phyloP scores from a whole-genome alignment of 306 rosid species.

The Cajanus cajan region DNA sequence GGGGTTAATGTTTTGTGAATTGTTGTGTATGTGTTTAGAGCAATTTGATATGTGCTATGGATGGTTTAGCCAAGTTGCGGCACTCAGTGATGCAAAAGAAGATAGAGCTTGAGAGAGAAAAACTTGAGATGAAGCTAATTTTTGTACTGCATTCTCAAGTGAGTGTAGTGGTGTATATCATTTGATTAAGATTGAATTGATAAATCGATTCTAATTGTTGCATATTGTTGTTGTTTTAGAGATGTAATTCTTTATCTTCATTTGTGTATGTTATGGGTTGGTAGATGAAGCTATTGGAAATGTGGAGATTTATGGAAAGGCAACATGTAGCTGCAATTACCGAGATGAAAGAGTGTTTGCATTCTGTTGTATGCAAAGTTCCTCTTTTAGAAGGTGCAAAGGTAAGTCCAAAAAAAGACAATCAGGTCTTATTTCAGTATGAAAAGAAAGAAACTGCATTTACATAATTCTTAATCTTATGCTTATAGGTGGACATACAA shows the following conservation, averaged over 20 bases:
- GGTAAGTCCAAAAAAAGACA: conserved; percentile 37
- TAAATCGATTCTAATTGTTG: neutral
- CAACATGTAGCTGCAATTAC: conserved; percentile 48
- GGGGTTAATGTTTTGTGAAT: neutral
- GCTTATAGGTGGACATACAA: conserved; percentile 46
- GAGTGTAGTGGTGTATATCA: conserved; percentile 1
- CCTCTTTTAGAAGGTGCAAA: conserved; percentile 71
- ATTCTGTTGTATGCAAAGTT: conserved; percentile 53
- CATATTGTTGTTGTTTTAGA: neutral
- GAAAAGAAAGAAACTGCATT: neutral
- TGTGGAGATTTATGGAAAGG: conserved; percentile 68
- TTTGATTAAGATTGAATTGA: neutral
- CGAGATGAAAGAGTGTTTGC: conserved; percentile 40
- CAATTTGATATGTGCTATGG: conserved; percentile 37
- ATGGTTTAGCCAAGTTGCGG: conserved; percentile 43
- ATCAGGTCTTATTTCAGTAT: neutral
- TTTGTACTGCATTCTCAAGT: conserved; percentile 65
- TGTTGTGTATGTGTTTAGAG: conserved; percentile 23
- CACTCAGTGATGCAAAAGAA: conserved; percentile 54
- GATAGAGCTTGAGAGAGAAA: conserved; percentile 56
- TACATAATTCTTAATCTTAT: neutral
- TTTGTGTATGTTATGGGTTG: neutral
- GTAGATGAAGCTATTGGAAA: conserved; percentile 53
- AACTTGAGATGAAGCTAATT: conserved; percentile 58
- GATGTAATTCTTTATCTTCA: neutral